phyloP scores from a whole-genome alignment of 2,329 filamentous ascomycete species.

The Botrytis medusae region DNA sequence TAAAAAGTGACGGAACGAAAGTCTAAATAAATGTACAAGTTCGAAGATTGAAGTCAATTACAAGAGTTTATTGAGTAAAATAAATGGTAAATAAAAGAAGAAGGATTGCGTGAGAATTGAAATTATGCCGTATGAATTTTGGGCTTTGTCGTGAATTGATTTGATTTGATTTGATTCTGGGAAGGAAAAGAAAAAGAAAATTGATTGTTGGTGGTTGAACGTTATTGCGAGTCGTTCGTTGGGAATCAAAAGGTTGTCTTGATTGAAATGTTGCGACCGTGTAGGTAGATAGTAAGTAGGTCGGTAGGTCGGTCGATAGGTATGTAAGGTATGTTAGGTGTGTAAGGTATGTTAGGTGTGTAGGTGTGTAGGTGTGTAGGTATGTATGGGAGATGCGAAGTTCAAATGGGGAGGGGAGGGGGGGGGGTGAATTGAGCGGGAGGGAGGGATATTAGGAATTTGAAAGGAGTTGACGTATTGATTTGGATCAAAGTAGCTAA shows the following conservation, averaged over 20 bases:
- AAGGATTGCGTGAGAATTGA: slow-evolving; percentile 10
- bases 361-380: too few species aligned
- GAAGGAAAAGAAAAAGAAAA: too few species aligned
- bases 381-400: too few species aligned
- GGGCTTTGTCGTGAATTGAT: neutral
- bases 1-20: slow-evolving; percentile 10
- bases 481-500: neutral
- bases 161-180: neutral
- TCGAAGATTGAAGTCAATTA: slow-evolving; percentile 10
- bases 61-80: slow-evolving; percentile 15
- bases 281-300: neutral
- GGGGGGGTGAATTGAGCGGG: neutral
- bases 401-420: neutral
- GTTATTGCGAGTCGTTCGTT: too few species aligned
- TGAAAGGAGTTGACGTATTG: slow-evolving; percentile 1
- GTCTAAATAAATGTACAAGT: slow-evolving; percentile 13
- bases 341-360: too few species aligned
- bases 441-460: neutral
- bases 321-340: too few species aligned
- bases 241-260: neutral
- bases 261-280: slow-evolving; percentile 12
- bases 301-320: neutral
- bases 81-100: neutral
- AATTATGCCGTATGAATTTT: slow-evolving; percentile 16
- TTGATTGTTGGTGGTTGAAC: too few species aligned